Percentiles rank a stretch among this genome's conserved stretches.
Evolutionary conservation across 2,329 filamentous ascomycete species (phyloP).

Genomic region (Fusarium nurragi): DNA sequence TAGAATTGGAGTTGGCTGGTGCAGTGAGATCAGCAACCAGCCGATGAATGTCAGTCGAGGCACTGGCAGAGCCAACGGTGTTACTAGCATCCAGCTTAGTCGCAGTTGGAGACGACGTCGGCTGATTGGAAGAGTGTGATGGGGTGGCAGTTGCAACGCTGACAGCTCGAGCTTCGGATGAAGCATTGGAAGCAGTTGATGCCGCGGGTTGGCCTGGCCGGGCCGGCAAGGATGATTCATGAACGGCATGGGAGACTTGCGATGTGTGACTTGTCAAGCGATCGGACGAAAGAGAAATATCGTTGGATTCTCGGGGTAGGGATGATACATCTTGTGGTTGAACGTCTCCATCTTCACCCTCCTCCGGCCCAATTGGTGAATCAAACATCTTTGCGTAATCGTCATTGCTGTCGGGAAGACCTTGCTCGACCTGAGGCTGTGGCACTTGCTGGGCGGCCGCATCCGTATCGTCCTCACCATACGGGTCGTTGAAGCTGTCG

Average conservation of each 20-base stretch:
- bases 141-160: conserved; percentile 33
- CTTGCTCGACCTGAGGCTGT: conserved; percentile 44
- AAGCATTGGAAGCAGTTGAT: conserved; percentile 43
- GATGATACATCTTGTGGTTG: conserved; percentile 57
- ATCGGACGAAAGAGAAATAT: conserved; percentile 54
- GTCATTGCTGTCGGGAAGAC: conserved; percentile 53
- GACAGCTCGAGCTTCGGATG: conserved; percentile 43
- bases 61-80: conserved; percentile 44
- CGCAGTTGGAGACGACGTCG: conserved; percentile 40
- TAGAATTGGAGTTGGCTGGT: conserved; percentile 47
- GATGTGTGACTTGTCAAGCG: conserved; percentile 48
- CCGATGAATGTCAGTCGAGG: conserved; percentile 52
- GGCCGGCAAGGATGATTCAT: conserved; percentile 46
- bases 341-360: conserved; percentile 50
- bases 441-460: conserved; percentile 40
- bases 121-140: conserved; percentile 39
- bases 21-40: conserved; percentile 55
- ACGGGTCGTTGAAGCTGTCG: conserved; percentile 60
- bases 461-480: conserved; percentile 54
- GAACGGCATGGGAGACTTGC: conserved; percentile 46
- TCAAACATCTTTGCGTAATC: conserved; percentile 63
- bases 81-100: conserved; percentile 44
- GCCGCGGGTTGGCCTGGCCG: conserved; percentile 39
- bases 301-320: conserved; percentile 55
- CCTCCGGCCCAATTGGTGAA: conserved; percentile 54